Evolutionary conservation across 169 alveolate genomes (phyloP).

Genomic region (Plasmodium knowlesi): DNA sequence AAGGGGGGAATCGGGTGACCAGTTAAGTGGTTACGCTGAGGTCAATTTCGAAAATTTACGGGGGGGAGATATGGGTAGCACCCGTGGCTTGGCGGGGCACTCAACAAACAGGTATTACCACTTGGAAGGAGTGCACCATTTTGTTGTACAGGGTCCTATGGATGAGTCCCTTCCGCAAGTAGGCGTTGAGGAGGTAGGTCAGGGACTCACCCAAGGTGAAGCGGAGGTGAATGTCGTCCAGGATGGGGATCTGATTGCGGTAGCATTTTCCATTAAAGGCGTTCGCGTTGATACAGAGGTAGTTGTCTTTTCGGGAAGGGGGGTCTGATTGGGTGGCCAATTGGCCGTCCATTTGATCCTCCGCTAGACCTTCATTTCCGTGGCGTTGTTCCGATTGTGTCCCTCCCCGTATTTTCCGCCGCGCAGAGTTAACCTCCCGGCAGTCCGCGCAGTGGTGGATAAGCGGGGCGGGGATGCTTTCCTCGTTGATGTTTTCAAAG

Average conservation of each 20-base stretch:
- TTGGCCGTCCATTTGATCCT: not conserved
- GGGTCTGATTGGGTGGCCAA: not conserved
- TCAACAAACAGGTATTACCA: not conserved
- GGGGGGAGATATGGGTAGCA: not conserved
- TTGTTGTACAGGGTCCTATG: conserved; percentile 17
- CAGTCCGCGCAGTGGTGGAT: conserved; percentile 63
- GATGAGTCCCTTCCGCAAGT: conserved; percentile 40
- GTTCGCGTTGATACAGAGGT: conserved; percentile 53
- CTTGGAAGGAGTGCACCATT: conserved; percentile 47
- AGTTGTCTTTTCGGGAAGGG: not conserved
- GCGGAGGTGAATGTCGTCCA: conserved; percentile 29
- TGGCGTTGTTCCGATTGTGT: not conserved
- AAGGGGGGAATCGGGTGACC: not conserved
- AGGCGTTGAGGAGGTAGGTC: conserved; percentile 28
- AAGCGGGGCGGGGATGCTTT: conserved; percentile 38
- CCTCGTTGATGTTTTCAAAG: conserved; percentile 44
- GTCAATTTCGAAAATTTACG: no score
- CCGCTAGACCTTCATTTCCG: not conserved
- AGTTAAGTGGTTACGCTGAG: not conserved
- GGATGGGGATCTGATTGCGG: conserved; percentile 30
- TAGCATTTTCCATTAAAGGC: conserved; percentile 51
- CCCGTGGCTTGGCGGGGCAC: not conserved
- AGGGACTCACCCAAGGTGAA: conserved; percentile 50
- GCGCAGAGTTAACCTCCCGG: not conserved
- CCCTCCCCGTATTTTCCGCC: not conserved